These are phyloP conservation scores for Zizania palustris DNA, from an alignment of 202 grass and related monocot genomes.

Conservation along the genomic window DNA sequence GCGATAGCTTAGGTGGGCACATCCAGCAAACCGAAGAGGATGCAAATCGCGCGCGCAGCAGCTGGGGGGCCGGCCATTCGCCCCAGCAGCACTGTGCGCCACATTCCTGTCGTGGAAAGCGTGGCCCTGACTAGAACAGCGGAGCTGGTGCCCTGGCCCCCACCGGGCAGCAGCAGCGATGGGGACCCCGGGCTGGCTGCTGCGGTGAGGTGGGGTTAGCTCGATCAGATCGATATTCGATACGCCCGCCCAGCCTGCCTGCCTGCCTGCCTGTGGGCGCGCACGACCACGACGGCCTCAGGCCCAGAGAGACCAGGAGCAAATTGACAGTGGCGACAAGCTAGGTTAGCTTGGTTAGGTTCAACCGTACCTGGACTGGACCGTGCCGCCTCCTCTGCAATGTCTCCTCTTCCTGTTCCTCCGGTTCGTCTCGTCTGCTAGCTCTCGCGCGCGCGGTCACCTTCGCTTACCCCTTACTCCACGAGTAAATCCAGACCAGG, in stretches of 20 bases:
- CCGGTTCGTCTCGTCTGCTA: too few relatives aligned
- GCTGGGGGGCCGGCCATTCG: neutral
- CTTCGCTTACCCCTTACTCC: constrained; percentile 63
- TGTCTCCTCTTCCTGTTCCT: too few relatives aligned
- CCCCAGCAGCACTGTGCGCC: constrained; percentile 5
- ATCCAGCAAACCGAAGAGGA: constrained; percentile 11
- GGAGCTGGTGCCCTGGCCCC: constrained; percentile 25
- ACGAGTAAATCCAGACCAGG: neutral
- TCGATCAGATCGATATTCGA: too few relatives aligned
- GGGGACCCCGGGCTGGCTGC: too few relatives aligned
- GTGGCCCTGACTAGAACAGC: constrained; percentile 17
- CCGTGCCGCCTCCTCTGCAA: too few relatives aligned
- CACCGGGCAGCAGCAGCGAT: neutral
- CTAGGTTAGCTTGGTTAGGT: constrained; percentile 57
- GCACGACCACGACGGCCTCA: constrained; percentile 29
- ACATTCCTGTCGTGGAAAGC: constrained; percentile 28
- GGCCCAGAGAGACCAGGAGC: neutral
- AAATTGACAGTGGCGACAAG: constrained; percentile 31
- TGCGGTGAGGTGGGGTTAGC: too few relatives aligned
- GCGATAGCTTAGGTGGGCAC: constrained; percentile 6
- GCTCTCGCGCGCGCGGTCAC: neutral
- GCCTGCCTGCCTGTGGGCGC: neutral
- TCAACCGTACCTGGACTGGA: constrained; percentile 49
- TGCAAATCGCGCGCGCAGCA: constrained; percentile 2
- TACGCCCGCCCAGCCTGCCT: too few relatives aligned